These are phyloP conservation scores for Botrytis cinerea DNA, from an alignment of 2,329 filamentous ascomycete genomes.

Conservation along the genomic window DNA sequence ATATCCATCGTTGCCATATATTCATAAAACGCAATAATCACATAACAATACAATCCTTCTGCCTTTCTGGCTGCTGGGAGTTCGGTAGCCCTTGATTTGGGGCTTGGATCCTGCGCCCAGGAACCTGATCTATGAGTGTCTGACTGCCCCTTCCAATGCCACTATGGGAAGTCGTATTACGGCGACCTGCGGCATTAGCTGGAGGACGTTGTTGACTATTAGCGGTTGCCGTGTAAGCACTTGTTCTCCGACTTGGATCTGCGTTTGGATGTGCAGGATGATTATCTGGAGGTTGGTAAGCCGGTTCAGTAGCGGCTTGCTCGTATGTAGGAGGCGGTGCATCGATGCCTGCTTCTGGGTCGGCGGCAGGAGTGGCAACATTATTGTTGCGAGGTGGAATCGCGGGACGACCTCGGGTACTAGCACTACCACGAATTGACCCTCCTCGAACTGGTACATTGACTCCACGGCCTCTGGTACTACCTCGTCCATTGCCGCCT, in stretches of 20 bases:
- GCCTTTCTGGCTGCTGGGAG: slow-evolving; percentile 22
- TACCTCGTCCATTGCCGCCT: slow-evolving; percentile 32
- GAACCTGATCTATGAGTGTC: slow-evolving; percentile 31
- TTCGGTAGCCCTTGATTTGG: slow-evolving; percentile 21
- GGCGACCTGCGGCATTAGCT: slow-evolving; percentile 1
- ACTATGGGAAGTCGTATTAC: not conserved
- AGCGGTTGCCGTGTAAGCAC: slow-evolving; percentile 29
- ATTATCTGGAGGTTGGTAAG: slow-evolving; percentile 53
- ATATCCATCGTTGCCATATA: not conserved
- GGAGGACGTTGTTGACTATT: slow-evolving; percentile 12
- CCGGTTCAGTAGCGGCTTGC: slow-evolving; percentile 58
- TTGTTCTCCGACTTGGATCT: slow-evolving; percentile 29
- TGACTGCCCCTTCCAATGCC: slow-evolving; percentile 26
- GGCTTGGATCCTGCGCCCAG: slow-evolving; percentile 35
- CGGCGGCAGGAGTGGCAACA: slow-evolving; percentile 26
- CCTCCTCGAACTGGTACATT: slow-evolving; percentile 8
- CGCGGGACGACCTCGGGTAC: slow-evolving; percentile 19
- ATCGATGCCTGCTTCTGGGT: slow-evolving; percentile 49
- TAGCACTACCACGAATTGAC: slow-evolving; percentile 21
- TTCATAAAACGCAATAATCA: slow-evolving; percentile 24
- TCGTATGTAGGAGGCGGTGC: slow-evolving; percentile 66
- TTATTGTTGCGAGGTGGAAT: slow-evolving; percentile 26
- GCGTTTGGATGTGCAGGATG: slow-evolving; percentile 46
- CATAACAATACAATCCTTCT: slow-evolving; percentile 39
- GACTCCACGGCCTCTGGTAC: not conserved